Evolutionary conservation across 2,329 filamentous ascomycete genomes (phyloP).

Genomic region (Alternaria angustiovoidea): DNA sequence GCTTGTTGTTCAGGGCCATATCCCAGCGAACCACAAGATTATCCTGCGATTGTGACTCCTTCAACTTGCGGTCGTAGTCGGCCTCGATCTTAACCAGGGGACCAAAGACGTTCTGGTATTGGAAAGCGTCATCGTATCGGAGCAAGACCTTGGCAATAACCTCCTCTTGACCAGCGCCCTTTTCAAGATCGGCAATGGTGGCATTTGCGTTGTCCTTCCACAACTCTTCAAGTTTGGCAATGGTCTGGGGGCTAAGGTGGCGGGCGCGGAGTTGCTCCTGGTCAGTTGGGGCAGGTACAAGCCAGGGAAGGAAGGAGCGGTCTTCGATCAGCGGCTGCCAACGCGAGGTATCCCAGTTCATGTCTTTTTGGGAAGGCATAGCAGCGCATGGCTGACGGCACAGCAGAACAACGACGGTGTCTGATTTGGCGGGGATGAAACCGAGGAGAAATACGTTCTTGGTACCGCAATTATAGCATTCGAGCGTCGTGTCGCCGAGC

Average conservation of each 20-base stretch:
- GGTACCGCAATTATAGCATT: conserved; percentile 99
- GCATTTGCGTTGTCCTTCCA: conserved; percentile 96
- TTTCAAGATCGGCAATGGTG: conserved; percentile 90
- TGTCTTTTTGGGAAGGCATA: conserved; percentile 95
- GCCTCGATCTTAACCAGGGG: conserved; percentile 99
- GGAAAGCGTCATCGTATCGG: conserved; percentile 95
- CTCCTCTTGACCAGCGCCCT: conserved; percentile 89
- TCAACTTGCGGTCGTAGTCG: conserved; percentile 98
- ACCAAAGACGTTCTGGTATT: conserved; percentile 98
- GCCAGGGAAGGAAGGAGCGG: conserved; percentile 92
- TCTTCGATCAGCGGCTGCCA: conserved; percentile 99
- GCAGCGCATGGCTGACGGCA: conserved; percentile 97
- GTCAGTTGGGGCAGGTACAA: conserved; percentile 87
- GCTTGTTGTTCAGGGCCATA: conserved; percentile 94
- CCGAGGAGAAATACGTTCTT: conserved; percentile 98
- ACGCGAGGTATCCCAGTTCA: conserved; percentile 98
- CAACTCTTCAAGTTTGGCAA: conserved; percentile 95
- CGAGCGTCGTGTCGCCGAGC: conserved; percentile 92
- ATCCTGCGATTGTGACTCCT: conserved; percentile 97
- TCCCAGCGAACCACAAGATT: conserved; percentile 95
- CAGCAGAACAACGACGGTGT: conserved; percentile 94
- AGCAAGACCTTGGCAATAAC: conserved; percentile 92
- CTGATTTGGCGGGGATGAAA: conserved; percentile 98
- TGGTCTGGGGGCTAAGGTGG: conserved; percentile 91
- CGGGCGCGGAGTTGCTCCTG: conserved; percentile 95